Conservation (phyloP, 1,284 basidiomycete genomes). For the Phellopilus nigrolimitatus region DNA sequence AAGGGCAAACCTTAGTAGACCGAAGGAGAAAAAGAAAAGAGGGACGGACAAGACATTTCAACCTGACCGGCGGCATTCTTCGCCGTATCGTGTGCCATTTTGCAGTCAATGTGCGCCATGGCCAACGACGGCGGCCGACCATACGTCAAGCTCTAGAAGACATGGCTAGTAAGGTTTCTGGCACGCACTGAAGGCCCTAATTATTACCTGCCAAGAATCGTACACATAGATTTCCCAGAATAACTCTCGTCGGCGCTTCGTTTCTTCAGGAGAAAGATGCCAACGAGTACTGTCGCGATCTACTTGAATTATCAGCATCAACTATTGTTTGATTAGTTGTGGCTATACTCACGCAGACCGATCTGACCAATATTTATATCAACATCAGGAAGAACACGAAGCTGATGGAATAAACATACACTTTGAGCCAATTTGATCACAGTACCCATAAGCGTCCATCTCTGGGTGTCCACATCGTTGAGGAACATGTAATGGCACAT, state of each 20-base stretch:
- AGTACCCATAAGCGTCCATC: conserved; percentile 66
- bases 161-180: too few species aligned
- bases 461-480: conserved; percentile 56
- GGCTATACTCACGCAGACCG: conserved; percentile 52
- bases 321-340: conserved; percentile 7
- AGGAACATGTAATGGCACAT: conserved; percentile 72
- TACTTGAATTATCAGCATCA: conserved; percentile 19
- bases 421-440: conserved; percentile 64
- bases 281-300: conserved; percentile 69
- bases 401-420: conserved; percentile 38
- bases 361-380: conserved; percentile 36
- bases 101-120: conserved; percentile 54
- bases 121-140: conserved; percentile 63
- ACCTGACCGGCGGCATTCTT: conserved; percentile 47
- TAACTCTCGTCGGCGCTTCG: conserved; percentile 53
- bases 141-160: conserved; percentile 60
- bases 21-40: conserved; percentile 27
- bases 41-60: conserved; percentile 61
- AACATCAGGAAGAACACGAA: conserved; percentile 12
- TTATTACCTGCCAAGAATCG: conserved; percentile 63
- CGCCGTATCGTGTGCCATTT: conserved; percentile 46
- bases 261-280: conserved; percentile 55
- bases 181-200: conserved; percentile 13
- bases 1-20: conserved; percentile 18
- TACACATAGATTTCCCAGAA: conserved; percentile 64